These are phyloP conservation scores for Phlyctochytrium arcticum DNA, from an alignment of 192 early-diverging fungal genomes.

Conservation along the genomic window DNA sequence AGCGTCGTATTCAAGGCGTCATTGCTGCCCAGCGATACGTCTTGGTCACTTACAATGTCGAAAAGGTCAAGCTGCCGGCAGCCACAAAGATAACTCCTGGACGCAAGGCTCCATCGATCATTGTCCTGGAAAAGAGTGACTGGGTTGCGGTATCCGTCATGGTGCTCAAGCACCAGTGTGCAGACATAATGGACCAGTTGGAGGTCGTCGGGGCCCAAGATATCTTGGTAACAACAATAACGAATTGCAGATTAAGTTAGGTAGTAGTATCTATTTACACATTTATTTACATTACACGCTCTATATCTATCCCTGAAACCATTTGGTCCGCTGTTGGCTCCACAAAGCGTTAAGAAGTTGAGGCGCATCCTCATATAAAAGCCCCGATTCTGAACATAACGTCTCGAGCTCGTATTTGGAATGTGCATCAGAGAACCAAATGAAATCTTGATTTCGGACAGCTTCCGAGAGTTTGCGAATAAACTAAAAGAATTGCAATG, in stretches of 20 bases:
- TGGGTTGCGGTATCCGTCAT: constrained; percentile 93
- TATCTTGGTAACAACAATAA: constrained; percentile 67
- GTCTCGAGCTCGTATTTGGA: no score
- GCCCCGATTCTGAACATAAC: no score
- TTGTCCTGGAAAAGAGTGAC: constrained; percentile 71
- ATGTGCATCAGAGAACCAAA: no score
- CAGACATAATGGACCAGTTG: constrained; percentile 87
- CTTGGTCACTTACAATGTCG: constrained; percentile 88
- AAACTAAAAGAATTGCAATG: no score
- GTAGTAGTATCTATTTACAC: background rate
- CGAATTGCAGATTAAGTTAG: constrained; percentile 36
- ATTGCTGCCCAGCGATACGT: constrained; percentile 86
- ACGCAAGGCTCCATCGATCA: constrained; percentile 87
- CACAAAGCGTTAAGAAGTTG: no score
- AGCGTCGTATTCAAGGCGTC: constrained; percentile 84
- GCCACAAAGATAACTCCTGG: constrained; percentile 85
- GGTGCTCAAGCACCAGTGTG: constrained; percentile 74
- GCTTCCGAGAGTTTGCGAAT: no score
- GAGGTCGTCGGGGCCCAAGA: constrained; percentile 83
- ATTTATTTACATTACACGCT: background rate
- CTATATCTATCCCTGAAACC: no score
- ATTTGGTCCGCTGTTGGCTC: no score
- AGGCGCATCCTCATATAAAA: no score
- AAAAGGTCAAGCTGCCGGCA: constrained; percentile 52
- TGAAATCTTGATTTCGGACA: no score